phyloP scores from a whole-genome alignment of 2,329 filamentous ascomycete genomes.

The Grosmannia clavigera region DNA sequence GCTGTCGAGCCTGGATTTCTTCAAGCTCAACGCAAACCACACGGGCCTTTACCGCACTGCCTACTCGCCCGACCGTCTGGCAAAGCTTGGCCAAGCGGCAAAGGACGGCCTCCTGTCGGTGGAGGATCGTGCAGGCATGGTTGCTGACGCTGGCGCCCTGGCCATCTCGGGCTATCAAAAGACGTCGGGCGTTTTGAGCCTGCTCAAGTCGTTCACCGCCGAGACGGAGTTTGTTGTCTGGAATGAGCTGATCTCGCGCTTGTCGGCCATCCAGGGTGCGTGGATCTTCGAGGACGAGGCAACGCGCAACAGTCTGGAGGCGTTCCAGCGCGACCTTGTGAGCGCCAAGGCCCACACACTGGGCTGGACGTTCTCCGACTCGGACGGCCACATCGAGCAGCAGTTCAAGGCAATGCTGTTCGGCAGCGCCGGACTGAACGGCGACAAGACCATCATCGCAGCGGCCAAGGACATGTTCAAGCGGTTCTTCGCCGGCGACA shows the following conservation, averaged over 20 bases:
- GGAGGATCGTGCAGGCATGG: constrained; percentile 89
- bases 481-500: constrained; percentile 70
- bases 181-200: constrained; percentile 75
- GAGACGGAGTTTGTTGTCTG: constrained; percentile 89
- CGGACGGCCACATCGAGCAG: constrained; percentile 79
- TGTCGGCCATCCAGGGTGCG: constrained; percentile 66
- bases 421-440: constrained; percentile 65
- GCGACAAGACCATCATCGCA: constrained; percentile 64
- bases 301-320: constrained; percentile 62
- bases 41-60: constrained; percentile 85
- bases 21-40: constrained; percentile 93
- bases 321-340: constrained; percentile 69
- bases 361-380: constrained; percentile 77
- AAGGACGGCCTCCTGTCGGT: constrained; percentile 69
- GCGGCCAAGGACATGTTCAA: constrained; percentile 84
- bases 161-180: constrained; percentile 86
- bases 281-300: constrained; percentile 80
- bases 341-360: constrained; percentile 71
- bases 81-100: constrained; percentile 78
- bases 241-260: constrained; percentile 76
- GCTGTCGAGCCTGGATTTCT: constrained; percentile 72
- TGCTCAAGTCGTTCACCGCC: constrained; percentile 74
- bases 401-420: constrained; percentile 94
- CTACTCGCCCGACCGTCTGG: constrained; percentile 70
- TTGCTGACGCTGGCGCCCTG: constrained; percentile 81